Evolutionary conservation across 176 grass and related monocot genomes (phyloP), one percentile per base, ranked within the genome.

Genomic region (Canna indica): DNA sequence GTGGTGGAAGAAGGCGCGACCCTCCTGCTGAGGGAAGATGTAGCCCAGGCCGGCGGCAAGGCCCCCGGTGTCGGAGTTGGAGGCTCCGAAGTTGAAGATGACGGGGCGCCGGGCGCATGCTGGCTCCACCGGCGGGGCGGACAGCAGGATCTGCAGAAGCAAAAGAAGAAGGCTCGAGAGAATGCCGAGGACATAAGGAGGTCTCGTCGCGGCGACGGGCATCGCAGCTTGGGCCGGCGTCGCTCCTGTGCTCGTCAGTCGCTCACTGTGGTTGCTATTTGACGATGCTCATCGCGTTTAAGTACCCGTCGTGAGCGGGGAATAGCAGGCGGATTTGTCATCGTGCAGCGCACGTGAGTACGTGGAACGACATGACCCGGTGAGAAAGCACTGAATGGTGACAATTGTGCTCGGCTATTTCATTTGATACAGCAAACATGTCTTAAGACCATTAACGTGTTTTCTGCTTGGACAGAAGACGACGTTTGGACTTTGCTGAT

Each of bases 81-180:
- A 96, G 77, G 91, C 92, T 7, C 88, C 92, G 47, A 96, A 96
- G 70, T 91, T 96, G 83, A 96, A 91, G 47, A 90, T 52, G 25
- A 36, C 30, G 18, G 47, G 38, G 41, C 47, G 7, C 1, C 28
- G 30, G 46, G 29, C 29, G 42, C 69, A 53, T 0, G 46, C 29
- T 29, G 69, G 6, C 66, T 45, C 66, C 29, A 35, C 30, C 46
- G 63, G 34, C 20, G 54, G 48, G 33, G 69, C 29, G 30, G 46
- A 16, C 30, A 39, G 63, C 34, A 39, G 63, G 2, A 34, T 20
- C 6, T 9, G 62, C 27, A 60, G 58, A 7, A 60, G 10, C 7
- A 60, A 27, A 7, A 30, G 25, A 10, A 15, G 58, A 8, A 60
- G 57, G 26, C 2, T 16, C 16, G 50, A 6, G 1, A 7, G 50